Percentiles rank a stretch among this genome's conserved stretches.
phyloP scores from a whole-genome alignment of 768 basidiomycete species.

The Mycena maculata region DNA sequence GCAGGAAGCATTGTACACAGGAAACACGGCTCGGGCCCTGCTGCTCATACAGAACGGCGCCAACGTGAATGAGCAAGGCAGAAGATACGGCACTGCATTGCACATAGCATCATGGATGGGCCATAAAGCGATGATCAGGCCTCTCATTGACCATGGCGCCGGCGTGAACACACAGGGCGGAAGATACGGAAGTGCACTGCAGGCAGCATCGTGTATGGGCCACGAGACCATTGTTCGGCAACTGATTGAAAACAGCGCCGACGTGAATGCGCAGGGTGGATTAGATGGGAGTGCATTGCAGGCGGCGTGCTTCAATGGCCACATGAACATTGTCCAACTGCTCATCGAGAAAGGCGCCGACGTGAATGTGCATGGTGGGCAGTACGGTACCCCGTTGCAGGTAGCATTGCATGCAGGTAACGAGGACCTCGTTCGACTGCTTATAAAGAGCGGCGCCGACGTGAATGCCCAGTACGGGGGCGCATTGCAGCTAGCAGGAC shows the following conservation, averaged over 20 bases:
- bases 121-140: background rate
- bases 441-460: no score
- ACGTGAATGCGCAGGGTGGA: no score
- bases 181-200: background rate
- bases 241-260: background rate
- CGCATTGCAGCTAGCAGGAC: background rate
- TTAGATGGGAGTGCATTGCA: background rate
- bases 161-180: no score
- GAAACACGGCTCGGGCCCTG: background rate
- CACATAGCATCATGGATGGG: background rate
- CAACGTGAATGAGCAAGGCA: background rate
- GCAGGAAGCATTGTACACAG: background rate
- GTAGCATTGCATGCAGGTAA: no score
- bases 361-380: background rate
- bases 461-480: no score
- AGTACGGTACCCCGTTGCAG: no score
- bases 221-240: background rate
- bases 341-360: background rate
- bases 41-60: background rate
- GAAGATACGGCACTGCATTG: background rate
- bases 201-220: background rate
- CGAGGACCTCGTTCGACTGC: no score
- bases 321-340: background rate
- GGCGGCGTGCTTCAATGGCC: background rate
- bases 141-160: conserved; percentile 3